These are phyloP conservation scores for Chlorociboria aeruginascens DNA, from an alignment of 495 filamentous ascomycete genomes.

Conservation along the genomic window DNA sequence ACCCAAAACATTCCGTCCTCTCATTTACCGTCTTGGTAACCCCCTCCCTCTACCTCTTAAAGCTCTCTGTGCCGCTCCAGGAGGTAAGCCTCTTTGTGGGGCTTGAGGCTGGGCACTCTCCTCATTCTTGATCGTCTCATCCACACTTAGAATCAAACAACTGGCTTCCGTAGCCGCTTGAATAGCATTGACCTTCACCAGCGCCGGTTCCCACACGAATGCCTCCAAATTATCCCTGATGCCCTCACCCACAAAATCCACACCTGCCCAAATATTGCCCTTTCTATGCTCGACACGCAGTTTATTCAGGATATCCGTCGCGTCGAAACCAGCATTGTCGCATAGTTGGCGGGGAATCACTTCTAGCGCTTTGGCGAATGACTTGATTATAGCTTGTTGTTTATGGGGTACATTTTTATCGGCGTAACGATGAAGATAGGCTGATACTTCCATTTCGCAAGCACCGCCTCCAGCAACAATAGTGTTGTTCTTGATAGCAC, in stretches of 20 bases:
- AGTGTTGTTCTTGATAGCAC: conserved; percentile 80
- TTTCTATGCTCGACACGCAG: conserved; percentile 89
- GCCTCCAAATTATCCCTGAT: conserved; percentile 83
- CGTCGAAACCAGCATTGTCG: conserved; percentile 97
- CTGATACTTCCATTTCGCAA: conserved; percentile 91
- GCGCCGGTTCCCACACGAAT: conserved; percentile 93
- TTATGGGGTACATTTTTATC: conserved; percentile 88
- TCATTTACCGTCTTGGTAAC: conserved; percentile 68
- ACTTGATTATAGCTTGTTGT: conserved; percentile 95
- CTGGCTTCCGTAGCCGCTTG: conserved; percentile 90
- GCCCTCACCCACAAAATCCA: conserved; percentile 88
- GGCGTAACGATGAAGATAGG: conserved; percentile 82
- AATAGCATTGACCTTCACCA: conserved; percentile 96
- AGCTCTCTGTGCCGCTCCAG: conserved; percentile 85
- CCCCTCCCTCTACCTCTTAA: conserved; percentile 75
- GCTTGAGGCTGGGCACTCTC: conserved; percentile 73
- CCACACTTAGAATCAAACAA: conserved; percentile 89
- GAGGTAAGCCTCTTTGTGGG: conserved; percentile 66
- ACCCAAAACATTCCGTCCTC: background rate
- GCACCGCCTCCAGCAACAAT: conserved; percentile 96
- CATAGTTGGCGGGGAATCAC: conserved; percentile 93
- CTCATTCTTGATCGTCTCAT: conserved; percentile 97
- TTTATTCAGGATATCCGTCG: conserved; percentile 91
- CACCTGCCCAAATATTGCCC: conserved; percentile 85
- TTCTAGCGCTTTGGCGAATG: conserved; percentile 93